A percentile compares a stretch with the other conserved stretches of the same genome.
Conservation (phyloP, 352 stramenopile genomes). For the Globisporangium mamillatum region DNA sequence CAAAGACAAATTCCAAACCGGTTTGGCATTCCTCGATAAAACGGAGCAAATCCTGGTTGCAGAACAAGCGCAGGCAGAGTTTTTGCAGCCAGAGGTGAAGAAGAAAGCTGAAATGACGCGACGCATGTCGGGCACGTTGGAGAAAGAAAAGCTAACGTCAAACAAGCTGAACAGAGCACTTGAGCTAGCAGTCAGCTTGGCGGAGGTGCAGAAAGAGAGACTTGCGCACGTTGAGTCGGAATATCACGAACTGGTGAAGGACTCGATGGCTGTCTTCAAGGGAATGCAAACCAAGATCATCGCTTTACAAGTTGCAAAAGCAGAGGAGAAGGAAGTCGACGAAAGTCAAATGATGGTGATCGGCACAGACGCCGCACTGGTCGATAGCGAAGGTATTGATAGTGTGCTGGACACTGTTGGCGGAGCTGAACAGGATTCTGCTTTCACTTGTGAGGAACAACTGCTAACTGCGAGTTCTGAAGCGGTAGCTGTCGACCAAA, state of each 20-base stretch:
- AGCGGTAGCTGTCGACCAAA: background rate
- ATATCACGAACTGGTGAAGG: conserved; percentile 48
- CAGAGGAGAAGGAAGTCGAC: conserved; percentile 8
- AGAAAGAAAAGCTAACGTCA: conserved; percentile 46
- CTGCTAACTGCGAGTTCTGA: background rate
- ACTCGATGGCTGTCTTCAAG: conserved; percentile 29
- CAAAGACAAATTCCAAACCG: conserved; percentile 31
- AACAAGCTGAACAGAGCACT: conserved; percentile 50
- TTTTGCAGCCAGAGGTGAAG: conserved; percentile 50
- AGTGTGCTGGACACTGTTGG: background rate
- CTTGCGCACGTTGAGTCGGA: conserved; percentile 44
- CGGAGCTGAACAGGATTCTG: background rate
- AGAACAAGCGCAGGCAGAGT: conserved; percentile 47
- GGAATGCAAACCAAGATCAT: conserved; percentile 23
- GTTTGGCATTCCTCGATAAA: conserved; percentile 49
- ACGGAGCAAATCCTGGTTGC: conserved; percentile 46
- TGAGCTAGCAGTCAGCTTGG: conserved; percentile 39
- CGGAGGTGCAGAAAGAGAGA: conserved; percentile 34
- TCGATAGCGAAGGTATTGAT: background rate
- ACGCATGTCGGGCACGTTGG: conserved; percentile 58
- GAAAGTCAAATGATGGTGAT: too few relatives aligned
- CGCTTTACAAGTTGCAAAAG: conserved; percentile 32
- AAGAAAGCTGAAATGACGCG: conserved; percentile 40
- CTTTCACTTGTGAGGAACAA: background rate
- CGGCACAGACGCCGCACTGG: background rate